A percentile compares a stretch with the other conserved stretches of the same genome.
Evolutionary conservation across 805 yeast genomes (phyloP).

Genomic region (Millerozyma acaciae): DNA sequence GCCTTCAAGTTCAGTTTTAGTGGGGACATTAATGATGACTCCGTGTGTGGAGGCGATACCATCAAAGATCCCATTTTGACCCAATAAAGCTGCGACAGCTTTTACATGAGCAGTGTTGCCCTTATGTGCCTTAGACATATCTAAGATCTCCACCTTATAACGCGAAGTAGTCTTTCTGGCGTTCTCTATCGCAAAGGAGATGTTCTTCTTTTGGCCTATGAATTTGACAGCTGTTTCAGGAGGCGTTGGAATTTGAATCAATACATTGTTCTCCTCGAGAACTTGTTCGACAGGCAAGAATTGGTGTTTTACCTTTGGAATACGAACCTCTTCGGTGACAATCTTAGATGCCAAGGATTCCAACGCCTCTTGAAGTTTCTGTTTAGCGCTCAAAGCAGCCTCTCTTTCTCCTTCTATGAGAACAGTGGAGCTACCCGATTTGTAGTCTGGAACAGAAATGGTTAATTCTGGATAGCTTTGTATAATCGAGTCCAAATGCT

Average conservation of each 20-base stretch:
- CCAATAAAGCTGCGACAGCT: conserved; percentile 65
- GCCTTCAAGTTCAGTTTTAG: conserved; percentile 35
- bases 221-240: conserved; percentile 52
- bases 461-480: conserved; percentile 24
- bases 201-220: conserved; percentile 54
- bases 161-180: conserved; percentile 61
- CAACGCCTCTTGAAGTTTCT: conserved; percentile 44
- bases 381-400: conserved; percentile 52
- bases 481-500: conserved; percentile 25
- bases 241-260: conserved; percentile 51
- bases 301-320: conserved; percentile 68
- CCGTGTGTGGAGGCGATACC: conserved; percentile 35
- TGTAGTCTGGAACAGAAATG: conserved; percentile 32
- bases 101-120: conserved; percentile 74
- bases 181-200: conserved; percentile 56
- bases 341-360: conserved; percentile 43
- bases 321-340: conserved; percentile 51
- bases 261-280: conserved; percentile 51
- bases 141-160: conserved; percentile 63
- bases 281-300: conserved; percentile 58
- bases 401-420: conserved; percentile 70
- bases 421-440: conserved; percentile 38
- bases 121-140: conserved; percentile 86
- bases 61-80: conserved; percentile 45
- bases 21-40: conserved; percentile 38